Evolutionary conservation across 768 basidiomycete genomes (phyloP).

Genomic region (Russula compacta): DNA sequence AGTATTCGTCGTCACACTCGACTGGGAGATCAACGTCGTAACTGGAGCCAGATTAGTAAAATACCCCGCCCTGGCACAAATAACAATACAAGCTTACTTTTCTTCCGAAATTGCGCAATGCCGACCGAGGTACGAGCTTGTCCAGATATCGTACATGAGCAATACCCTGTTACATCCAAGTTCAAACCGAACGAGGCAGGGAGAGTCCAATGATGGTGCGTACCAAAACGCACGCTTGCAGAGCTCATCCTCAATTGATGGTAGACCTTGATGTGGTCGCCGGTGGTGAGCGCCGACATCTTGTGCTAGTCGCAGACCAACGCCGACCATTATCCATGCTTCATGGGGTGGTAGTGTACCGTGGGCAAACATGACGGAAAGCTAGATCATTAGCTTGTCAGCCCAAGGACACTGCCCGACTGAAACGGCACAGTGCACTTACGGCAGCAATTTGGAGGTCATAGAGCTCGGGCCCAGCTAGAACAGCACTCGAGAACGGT

Average conservation of each 20-base stretch:
- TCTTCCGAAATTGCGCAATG: constrained; percentile 66
- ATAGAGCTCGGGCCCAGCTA: constrained; percentile 49
- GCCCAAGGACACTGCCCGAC: not conserved
- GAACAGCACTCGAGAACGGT: constrained; percentile 44
- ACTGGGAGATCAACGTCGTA: constrained; percentile 19
- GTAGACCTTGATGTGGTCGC: constrained; percentile 30
- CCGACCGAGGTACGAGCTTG: constrained; percentile 48
- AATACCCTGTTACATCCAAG: constrained; percentile 34
- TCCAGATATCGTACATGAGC: constrained; percentile 36
- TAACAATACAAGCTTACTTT: constrained; percentile 33
- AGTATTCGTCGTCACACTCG: constrained; percentile 20
- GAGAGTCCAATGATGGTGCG: not conserved
- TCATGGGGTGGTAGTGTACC: constrained; percentile 40
- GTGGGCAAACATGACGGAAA: constrained; percentile 32
- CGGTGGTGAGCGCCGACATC: constrained; percentile 68
- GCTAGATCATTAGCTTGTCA: constrained; percentile 20
- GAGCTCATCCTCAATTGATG: constrained; percentile 55
- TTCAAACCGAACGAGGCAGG: not conserved
- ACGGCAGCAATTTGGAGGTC: constrained; percentile 66
- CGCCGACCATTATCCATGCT: constrained; percentile 47
- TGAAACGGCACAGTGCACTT: constrained; percentile 9
- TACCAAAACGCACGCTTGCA: constrained; percentile 70
- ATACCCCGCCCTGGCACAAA: not conserved
- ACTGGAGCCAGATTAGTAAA: constrained; percentile 21
- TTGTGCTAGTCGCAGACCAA: constrained; percentile 60